phyloP scores from a whole-genome alignment of 805 yeast genomes.

The Candida multigemmis region DNA sequence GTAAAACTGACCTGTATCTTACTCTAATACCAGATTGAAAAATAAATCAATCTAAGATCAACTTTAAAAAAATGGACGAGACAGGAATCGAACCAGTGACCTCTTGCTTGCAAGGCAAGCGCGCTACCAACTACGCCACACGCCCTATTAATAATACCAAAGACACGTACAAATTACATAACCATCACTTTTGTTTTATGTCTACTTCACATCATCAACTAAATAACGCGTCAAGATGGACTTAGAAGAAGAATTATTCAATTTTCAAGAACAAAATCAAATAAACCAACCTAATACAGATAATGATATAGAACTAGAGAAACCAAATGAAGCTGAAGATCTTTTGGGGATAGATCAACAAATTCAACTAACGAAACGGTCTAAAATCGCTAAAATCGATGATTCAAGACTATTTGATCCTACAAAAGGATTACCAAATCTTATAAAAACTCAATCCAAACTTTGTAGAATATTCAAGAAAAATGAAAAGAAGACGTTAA shows the following conservation, averaged over 20 bases:
- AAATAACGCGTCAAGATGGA: no score
- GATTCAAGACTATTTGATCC: conserved; percentile 26
- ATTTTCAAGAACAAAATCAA: no score
- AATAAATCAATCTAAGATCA: no score
- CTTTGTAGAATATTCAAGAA: conserved; percentile 14
- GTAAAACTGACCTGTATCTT: no score
- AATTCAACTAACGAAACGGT: conserved; percentile 21
- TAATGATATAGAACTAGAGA: no score
- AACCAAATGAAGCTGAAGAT: conserved; percentile 11
- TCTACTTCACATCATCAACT: no score
- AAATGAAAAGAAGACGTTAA: conserved; percentile 12
- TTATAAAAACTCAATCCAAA: conserved; percentile 20
- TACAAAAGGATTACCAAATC: conserved; percentile 22
- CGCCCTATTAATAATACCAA: no score
- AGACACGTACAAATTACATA: no score
- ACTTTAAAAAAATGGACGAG: conserved; percentile 54
- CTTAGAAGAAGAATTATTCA: no score
- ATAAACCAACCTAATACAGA: no score
- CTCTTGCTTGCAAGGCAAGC: conserved; percentile 71
- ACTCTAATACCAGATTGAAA: no score
- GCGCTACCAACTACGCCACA: conserved; percentile 82
- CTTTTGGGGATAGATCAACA: conserved; percentile 26
- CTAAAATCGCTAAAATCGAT: conserved; percentile 27
- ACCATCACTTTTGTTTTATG: no score
- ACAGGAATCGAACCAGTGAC: conserved; percentile 75